These are phyloP conservation scores for Pulveroboletus sp. DNA, from an alignment of 768 basidiomycete species.

Conservation along the genomic window DNA sequence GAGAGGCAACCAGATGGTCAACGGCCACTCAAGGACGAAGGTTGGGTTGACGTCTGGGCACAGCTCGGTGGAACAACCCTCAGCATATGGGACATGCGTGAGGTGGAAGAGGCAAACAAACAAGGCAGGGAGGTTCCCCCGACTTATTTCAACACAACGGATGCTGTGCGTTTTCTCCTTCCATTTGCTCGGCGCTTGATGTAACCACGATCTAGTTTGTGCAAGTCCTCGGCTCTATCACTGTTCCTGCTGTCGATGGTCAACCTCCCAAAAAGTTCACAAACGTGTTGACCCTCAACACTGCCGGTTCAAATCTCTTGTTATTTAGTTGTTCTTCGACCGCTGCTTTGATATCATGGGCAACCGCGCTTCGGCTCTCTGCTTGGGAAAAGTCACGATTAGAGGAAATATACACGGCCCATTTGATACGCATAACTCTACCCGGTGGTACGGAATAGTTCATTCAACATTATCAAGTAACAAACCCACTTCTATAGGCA, in stretches of 20 bases:
- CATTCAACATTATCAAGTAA: conserved; percentile 28
- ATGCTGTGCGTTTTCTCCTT: conserved; percentile 60
- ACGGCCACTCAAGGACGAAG: conserved; percentile 66
- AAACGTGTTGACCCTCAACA: conserved; percentile 89
- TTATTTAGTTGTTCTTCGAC: conserved; percentile 83
- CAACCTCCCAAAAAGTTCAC: conserved; percentile 56
- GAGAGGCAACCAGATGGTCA: conserved; percentile 80
- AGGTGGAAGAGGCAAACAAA: conserved; percentile 80
- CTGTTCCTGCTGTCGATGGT: conserved; percentile 51
- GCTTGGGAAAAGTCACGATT: conserved; percentile 94
- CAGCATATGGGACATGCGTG: conserved; percentile 89
- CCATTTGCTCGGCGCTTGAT: not conserved
- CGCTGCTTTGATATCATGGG: conserved; percentile 78
- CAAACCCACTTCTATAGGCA: conserved; percentile 28
- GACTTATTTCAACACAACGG: conserved; percentile 82
- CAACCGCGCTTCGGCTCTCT: conserved; percentile 83
- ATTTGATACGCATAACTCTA: conserved; percentile 80
- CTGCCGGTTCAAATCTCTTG: conserved; percentile 87
- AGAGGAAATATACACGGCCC: conserved; percentile 97
- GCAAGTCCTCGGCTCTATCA: conserved; percentile 73
- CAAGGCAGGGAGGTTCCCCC: conserved; percentile 83
- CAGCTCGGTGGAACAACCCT: conserved; percentile 88
- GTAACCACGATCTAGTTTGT: conserved; percentile 53
- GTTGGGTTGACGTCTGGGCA: conserved; percentile 86
- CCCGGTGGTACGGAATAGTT: conserved; percentile 38